Evolutionary conservation across 768 basidiomycete genomes (phyloP).

Genomic region (Trametes coccinea): DNA sequence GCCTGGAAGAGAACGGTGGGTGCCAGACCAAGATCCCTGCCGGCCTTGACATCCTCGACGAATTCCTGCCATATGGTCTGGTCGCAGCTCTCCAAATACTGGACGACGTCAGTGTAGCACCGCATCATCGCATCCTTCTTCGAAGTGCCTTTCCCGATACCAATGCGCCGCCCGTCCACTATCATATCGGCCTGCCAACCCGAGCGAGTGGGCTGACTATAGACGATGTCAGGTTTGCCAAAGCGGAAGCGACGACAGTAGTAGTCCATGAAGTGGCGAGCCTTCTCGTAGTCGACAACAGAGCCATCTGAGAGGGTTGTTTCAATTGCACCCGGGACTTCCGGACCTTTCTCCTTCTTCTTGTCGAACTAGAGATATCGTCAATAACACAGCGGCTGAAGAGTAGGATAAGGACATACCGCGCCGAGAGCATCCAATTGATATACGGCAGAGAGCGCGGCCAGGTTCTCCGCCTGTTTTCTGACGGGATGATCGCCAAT

Average conservation of each 20-base stretch:
- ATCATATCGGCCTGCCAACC: slow-evolving; percentile 76
- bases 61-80: slow-evolving; percentile 76
- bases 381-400: no score
- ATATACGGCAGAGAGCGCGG: slow-evolving; percentile 70
- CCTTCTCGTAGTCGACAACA: slow-evolving; percentile 64
- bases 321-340: slow-evolving; percentile 17
- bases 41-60: slow-evolving; percentile 56
- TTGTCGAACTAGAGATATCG: slow-evolving; percentile 9
- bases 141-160: slow-evolving; percentile 63
- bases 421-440: slow-evolving; percentile 64
- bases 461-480: slow-evolving; percentile 73
- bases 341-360: slow-evolving; percentile 5
- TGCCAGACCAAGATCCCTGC: slow-evolving; percentile 69
- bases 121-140: slow-evolving; percentile 74
- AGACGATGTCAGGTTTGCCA: slow-evolving; percentile 68
- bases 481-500: slow-evolving; percentile 46
- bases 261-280: slow-evolving; percentile 91
- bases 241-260: slow-evolving; percentile 84
- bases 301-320: slow-evolving; percentile 62
- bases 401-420: slow-evolving; percentile 45
- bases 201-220: slow-evolving; percentile 33
- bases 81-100: slow-evolving; percentile 87
- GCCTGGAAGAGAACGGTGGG: slow-evolving; percentile 69
- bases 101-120: slow-evolving; percentile 85
- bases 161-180: slow-evolving; percentile 79